Conservation (phyloP, 2,329 filamentous ascomycete genomes). For the Teratosphaeria nubilosa region DNA sequence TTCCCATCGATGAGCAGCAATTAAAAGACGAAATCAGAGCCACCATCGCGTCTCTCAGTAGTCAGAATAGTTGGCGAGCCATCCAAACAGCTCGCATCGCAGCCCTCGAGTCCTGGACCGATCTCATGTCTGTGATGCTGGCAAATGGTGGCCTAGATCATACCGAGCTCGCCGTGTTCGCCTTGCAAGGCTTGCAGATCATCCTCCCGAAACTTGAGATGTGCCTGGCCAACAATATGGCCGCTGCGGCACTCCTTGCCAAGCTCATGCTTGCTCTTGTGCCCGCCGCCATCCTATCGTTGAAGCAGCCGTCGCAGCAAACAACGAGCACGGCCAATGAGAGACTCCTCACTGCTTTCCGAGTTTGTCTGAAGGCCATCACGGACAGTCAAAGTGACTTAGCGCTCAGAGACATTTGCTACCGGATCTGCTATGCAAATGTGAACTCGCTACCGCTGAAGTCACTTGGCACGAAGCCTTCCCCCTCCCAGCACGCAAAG, state of each 20-base stretch:
- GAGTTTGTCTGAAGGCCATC: slow-evolving; percentile 71
- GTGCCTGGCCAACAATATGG: slow-evolving; percentile 57
- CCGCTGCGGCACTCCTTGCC: slow-evolving; percentile 65
- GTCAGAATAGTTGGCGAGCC: slow-evolving; percentile 53
- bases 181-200: slow-evolving; percentile 76
- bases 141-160: slow-evolving; percentile 69
- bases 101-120: slow-evolving; percentile 73
- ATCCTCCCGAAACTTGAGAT: slow-evolving; percentile 79
- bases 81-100: slow-evolving; percentile 49
- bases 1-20: slow-evolving; percentile 21
- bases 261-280: slow-evolving; percentile 64
- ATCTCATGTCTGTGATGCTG: slow-evolving; percentile 72
- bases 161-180: slow-evolving; percentile 70
- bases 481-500: slow-evolving; percentile 12
- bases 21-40: slow-evolving; percentile 50
- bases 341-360: slow-evolving; percentile 84
- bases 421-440: slow-evolving; percentile 67
- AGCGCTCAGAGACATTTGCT: slow-evolving; percentile 71
- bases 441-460: slow-evolving; percentile 9
- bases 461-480: slow-evolving; percentile 3
- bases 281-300: slow-evolving; percentile 45
- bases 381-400: slow-evolving; percentile 61
- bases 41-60: slow-evolving; percentile 52
- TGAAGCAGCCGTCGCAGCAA: slow-evolving; percentile 56
- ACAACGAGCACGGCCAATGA: slow-evolving; percentile 42